Conservation (phyloP, 2,329 filamentous ascomycete species). For the Trichoderma sp. region DNA sequence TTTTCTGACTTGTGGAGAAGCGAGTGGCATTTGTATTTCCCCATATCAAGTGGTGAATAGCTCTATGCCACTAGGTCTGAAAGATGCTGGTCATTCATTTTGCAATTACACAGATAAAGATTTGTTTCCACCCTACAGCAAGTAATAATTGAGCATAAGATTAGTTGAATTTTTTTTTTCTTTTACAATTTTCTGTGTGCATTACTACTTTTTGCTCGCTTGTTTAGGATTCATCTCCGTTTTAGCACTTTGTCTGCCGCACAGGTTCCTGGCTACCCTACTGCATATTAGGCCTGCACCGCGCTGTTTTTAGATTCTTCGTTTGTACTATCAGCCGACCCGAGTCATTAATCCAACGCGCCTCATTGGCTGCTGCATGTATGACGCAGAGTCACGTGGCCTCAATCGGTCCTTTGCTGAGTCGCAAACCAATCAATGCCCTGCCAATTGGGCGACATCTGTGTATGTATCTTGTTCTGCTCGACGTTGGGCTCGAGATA, state of each 20-base stretch:
- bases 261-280: background rate
- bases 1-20: background rate
- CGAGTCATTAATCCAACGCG: background rate
- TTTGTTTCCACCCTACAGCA: background rate
- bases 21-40: background rate
- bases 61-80: background rate
- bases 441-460: background rate
- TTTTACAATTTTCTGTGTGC: no score
- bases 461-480: background rate
- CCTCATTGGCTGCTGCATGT: background rate
- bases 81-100: background rate
- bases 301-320: constrained; percentile 3
- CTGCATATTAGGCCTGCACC: background rate
- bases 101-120: background rate
- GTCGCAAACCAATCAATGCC: background rate
- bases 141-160: background rate
- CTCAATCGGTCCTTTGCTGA: background rate
- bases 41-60: background rate
- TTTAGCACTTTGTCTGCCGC: background rate
- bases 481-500: background rate
- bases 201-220: background rate
- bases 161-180: background rate
- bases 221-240: background rate
- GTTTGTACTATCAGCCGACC: background rate
- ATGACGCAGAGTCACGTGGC: background rate